Conservation (phyloP, 192 early-diverging fungal species). For the Fimicolochytrium jonesii region DNA sequence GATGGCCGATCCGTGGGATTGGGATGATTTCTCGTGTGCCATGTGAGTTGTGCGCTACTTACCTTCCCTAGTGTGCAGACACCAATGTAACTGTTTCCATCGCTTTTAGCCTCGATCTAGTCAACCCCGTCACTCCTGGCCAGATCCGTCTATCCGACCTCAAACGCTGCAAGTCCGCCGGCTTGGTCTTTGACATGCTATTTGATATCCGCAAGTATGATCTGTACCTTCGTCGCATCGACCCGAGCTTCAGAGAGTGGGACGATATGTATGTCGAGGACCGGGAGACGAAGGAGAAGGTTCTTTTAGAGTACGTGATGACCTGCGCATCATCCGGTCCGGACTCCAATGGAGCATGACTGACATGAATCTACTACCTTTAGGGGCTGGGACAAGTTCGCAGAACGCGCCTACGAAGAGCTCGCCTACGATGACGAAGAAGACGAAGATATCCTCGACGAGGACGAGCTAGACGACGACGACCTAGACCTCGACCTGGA, state of each 20-base stretch:
- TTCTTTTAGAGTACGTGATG: conserved; percentile 43
- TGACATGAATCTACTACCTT: not conserved
- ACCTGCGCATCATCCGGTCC: not conserved
- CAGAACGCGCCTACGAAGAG: conserved; percentile 49
- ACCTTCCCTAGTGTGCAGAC: not conserved
- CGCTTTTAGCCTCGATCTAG: conserved; percentile 34
- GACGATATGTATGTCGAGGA: conserved; percentile 47
- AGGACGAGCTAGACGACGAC: not conserved
- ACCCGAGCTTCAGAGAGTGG: conserved; percentile 51
- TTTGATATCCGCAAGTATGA: conserved; percentile 61
- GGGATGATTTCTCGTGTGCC: conserved; percentile 52
- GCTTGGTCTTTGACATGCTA: conserved; percentile 55
- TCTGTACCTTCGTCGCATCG: conserved; percentile 44
- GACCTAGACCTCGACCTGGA: not conserved
- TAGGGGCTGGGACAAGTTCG: conserved; percentile 64
- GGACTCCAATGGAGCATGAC: not conserved
- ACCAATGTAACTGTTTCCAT: not conserved
- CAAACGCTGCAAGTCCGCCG: conserved; percentile 34
- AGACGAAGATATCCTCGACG: conserved; percentile 12
- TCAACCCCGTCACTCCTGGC: conserved; percentile 35
- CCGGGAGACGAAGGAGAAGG: conserved; percentile 12
- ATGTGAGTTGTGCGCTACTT: conserved; percentile 29
- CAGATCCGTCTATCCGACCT: conserved; percentile 45
- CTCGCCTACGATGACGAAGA: conserved; percentile 47
- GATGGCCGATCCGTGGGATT: conserved; percentile 50